Base-by-base conservation (phyloP, 495 filamentous ascomycete species). In the Aspergillus nanangensis region DNA sequence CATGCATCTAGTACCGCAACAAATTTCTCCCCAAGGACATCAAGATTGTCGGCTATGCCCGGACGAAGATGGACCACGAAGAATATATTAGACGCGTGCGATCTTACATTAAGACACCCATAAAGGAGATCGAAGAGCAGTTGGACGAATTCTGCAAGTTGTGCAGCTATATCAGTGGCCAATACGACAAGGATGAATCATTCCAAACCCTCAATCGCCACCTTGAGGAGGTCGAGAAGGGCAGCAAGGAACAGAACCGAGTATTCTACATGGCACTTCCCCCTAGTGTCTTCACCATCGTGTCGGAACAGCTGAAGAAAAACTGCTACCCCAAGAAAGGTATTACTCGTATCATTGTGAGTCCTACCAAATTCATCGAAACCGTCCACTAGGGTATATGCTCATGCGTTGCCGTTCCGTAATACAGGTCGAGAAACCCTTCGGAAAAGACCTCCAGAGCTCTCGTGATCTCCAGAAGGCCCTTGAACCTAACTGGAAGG, bases 211-310 rank as follows among this genome's bases (percentile, higher is more conserved):
- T 99, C 50, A 83, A 85, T 61, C 84, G 90, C 61, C 94, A 99
- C 66, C 74, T 99, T 22, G 83, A 93, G 58, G 82, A 92, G 53
- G 69, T 96, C 32, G 94, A 99, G 76, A 76, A 84, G 53, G 85
- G 81, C 41, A 81, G 82, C 44, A 78, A 83, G 54, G 88, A 95
- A 71, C 86, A 85, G 45, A 85, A 99, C 70, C 79, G 94, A 51
- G 78, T 99, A 45, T 99, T 97, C 73, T 99, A 99, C 77, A 99
- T 99, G 94, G 94, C 94, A 2, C 75, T 99, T 18, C 94, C 94
- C 1, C 94, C 94, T 7, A 95, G 89, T 64, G 94, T 99, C 57
- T 99, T 99, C 76, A 97, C 84, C 39, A 87, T 91, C 23, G 94
- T 99, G 49, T 96, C 91, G 10, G 86, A 99, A 55, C 90, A 97